These are phyloP conservation scores for Phaeotremella fagi DNA, from an alignment of 768 basidiomycete species.

Conservation along the genomic window DNA sequence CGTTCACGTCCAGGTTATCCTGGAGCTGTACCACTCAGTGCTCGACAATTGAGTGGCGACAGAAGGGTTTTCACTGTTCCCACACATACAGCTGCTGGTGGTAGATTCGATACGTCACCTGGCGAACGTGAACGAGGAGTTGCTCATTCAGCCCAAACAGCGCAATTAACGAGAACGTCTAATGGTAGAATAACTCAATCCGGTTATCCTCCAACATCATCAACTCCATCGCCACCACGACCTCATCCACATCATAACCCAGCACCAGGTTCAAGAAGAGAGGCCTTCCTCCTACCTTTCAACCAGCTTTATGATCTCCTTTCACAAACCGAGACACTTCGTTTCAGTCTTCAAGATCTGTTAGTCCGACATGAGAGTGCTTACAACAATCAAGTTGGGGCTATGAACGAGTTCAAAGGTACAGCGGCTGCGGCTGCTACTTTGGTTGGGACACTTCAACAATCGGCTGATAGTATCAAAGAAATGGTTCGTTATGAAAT, in stretches of 20 bases:
- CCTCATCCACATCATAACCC: not conserved
- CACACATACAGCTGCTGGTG: no score
- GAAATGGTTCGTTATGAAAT: slow-evolving; percentile 45
- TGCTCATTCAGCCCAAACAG: no score
- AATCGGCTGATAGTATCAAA: slow-evolving; percentile 33
- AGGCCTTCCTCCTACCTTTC: slow-evolving; percentile 28
- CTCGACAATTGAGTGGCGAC: slow-evolving; percentile 1
- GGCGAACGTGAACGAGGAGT: not conserved
- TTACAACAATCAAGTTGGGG: slow-evolving; percentile 14
- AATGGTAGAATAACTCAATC: not conserved
- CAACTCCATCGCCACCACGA: not conserved
- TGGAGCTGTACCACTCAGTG: slow-evolving; percentile 4
- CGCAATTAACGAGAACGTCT: not conserved
- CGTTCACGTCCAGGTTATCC: not conserved
- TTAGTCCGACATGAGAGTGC: slow-evolving; percentile 23
- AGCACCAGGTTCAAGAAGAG: slow-evolving; percentile 6
- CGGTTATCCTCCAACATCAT: not conserved
- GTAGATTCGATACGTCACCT: not conserved
- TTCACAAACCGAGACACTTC: slow-evolving; percentile 20
- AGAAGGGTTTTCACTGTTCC: slow-evolving; percentile 11
- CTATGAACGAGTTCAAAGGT: slow-evolving; percentile 30
- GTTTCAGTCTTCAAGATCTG: slow-evolving; percentile 27
- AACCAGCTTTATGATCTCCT: slow-evolving; percentile 34
- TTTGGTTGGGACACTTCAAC: slow-evolving; percentile 28
- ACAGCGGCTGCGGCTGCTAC: slow-evolving; percentile 22